Base-by-base conservation (phyloP, 2,329 filamentous ascomycete species). In the Monosporascus sp. region DNA sequence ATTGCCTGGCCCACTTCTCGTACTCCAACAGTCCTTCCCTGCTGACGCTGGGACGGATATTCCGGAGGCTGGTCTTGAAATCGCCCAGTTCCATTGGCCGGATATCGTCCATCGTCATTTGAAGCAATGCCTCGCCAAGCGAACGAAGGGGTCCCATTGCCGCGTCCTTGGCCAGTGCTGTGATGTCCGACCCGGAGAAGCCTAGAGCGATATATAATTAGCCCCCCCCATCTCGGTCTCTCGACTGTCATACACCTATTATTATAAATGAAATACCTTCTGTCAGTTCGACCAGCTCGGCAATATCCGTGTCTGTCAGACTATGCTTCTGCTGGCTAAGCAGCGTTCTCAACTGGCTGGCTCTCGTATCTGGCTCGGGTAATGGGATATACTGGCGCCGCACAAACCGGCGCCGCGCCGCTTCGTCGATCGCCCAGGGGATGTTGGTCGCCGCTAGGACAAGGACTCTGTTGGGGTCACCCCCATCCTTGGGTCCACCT, bases 141-240 rank as follows among this genome's bases (percentile, higher is more conserved):
- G 90, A 93, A 34, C 94, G 83, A 14, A 99, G 75, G 0, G 94
- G 94, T 0, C 94, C 93, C 94, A 99, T 99, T 3, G 94, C 94
- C 8, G 94, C 94, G 67, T 99, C 94, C 72, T 99, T 99, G 7
- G 94, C 94, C 8, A 99, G 77, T 1, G 94, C 92, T 22, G 94
- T 97, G 59, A 99, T 96, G 65, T 99, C 94, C 2, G 91, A 96
- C 45, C 94, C 94, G 8, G 91, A 97, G 72, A 96, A 99, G n/a
- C 91, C 92, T 97, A 51, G 14, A 38, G 42, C 34, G 22, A 48
- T 25, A 39, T 47, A 51, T 11, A 8, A 24, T 31, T 31, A 31
- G 27, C 27, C 27, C 27, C 27, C 22, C 27, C 27, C 6, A 31
- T 31, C 27, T 14, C 27, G 9, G 27, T 31, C 5, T 8, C 27